Percentiles rank a stretch among this genome's conserved stretches.
phyloP scores from a whole-genome alignment of 169 alveolate species.

The Cryptosporidium canis region DNA sequence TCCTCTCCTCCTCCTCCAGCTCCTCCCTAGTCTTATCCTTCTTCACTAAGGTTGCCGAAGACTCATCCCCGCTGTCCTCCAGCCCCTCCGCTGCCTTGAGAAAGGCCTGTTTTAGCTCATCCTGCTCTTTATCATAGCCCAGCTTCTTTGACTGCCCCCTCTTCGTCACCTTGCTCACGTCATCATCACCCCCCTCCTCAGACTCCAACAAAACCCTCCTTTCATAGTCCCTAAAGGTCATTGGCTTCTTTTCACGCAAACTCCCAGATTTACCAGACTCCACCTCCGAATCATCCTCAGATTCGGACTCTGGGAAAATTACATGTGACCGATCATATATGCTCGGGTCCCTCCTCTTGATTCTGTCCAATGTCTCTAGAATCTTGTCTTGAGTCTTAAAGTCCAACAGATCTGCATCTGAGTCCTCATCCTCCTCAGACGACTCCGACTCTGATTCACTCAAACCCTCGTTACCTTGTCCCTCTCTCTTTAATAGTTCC shows the following conservation, averaged over 20 bases:
- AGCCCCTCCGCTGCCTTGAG: constrained; percentile 67
- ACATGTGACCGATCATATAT: constrained; percentile 77
- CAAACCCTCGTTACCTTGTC: not conserved
- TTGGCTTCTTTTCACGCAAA: not conserved
- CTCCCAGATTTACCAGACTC: not conserved
- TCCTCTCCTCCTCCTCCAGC: constrained; percentile 48
- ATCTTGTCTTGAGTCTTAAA: constrained; percentile 81
- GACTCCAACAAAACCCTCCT: constrained; percentile 20
- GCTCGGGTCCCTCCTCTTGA: constrained; percentile 81
- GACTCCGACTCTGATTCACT: not conserved
- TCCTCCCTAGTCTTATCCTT: constrained; percentile 64
- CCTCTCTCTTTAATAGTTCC: constrained; percentile 4
- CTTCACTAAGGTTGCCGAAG: constrained; percentile 14
- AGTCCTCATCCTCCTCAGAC: constrained; percentile 80
- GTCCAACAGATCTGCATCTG: constrained; percentile 80
- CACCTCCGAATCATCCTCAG: not conserved
- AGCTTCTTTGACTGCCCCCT: not conserved
- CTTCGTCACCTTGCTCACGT: constrained; percentile 8
- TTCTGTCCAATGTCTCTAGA: constrained; percentile 76
- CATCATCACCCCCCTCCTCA: constrained; percentile 21
- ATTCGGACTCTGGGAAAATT: constrained; percentile 74
- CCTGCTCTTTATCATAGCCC: constrained; percentile 71
- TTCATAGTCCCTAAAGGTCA: constrained; percentile 71
- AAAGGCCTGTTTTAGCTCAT: constrained; percentile 47
- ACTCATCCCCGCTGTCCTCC: constrained; percentile 37